Evolutionary conservation across 176 grass and related monocot species (phyloP), one percentile per base, ranked within the genome.

Genomic region (Tuctoria greenei): DNA sequence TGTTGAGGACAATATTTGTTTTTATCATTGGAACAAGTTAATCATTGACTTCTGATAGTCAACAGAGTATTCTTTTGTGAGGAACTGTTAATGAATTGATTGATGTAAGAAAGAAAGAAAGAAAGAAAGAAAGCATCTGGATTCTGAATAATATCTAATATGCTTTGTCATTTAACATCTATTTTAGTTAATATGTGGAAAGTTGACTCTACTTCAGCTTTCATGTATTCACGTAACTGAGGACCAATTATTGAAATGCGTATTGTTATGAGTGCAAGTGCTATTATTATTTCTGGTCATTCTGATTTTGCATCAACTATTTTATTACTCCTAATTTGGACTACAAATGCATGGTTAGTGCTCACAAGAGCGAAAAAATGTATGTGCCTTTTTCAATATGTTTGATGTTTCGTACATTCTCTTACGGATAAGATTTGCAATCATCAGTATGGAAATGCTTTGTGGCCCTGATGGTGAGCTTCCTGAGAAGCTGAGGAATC

Each of bases 401-500:
- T 67, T 63, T 74, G 41, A n/a, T 74, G 28, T 51, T 81, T 17
- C 69, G 59, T 52, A 47, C 13, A 15, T 31, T 72, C 63, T 75
- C 45, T 64, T 82, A 79, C 61, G 62, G 67, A 68, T 59, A 57
- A 24, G 56, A 67, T 66, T 47, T 63, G 62, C 38, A 57, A 73
- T 36, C 69, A 70, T 39, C 83, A 97, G 95, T 49, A 85, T 93
- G 77, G 95, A 97, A 84, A 85, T 92, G 84, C 86, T 97, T 69
- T 97, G 91, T 83, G 88, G 86, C 65, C 88, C 91, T 81, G 86
- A 93, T 76, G 95, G 95, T 67, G 91, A 90, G 57, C 89, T 97
- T 74, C 95, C 95, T 72, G 95, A 97, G 79, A 97, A 97, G 79
- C 72, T 97, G 49, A 83, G 91, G 61, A 97, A 97, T 85, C 63